Percentiles rank a stretch among this genome's conserved stretches.
phyloP scores from a whole-genome alignment of 2,329 filamentous ascomycete genomes.

The Aspergillus sp. region DNA sequence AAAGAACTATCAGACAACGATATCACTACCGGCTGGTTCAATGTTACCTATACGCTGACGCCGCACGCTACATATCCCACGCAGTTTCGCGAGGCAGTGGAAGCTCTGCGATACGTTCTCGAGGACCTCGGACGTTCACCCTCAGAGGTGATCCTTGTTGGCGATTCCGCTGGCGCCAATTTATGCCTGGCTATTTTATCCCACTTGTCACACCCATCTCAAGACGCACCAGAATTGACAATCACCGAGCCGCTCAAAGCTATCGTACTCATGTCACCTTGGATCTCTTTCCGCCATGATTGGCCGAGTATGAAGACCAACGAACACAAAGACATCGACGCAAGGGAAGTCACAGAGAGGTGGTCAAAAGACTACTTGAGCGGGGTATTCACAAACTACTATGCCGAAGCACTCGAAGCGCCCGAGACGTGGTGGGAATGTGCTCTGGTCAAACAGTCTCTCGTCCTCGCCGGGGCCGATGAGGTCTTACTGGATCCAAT shows the following conservation, averaged over 20 bases:
- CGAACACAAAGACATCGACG: not conserved
- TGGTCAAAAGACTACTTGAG: not conserved
- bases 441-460: not conserved
- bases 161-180: not conserved
- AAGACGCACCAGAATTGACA: not conserved
- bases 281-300: not conserved
- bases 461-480: not conserved
- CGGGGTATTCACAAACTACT: not conserved
- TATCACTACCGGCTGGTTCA: no score
- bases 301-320: not conserved
- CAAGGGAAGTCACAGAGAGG: not conserved
- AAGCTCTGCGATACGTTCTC: no score
- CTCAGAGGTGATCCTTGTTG: not conserved
- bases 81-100: no score
- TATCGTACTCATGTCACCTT: not conserved
- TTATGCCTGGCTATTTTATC: not conserved
- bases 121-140: not conserved
- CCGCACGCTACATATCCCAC: no score
- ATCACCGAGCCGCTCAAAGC: not conserved
- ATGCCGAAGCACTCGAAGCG: not conserved
- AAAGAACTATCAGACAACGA: no score
- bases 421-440: not conserved
- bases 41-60: no score
- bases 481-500: not conserved
- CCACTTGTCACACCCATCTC: not conserved